A percentile compares a stretch with the other conserved stretches of the same genome.
Conservation (phyloP, 129 eudicot genomes). For the Tagetes patula region DNA sequence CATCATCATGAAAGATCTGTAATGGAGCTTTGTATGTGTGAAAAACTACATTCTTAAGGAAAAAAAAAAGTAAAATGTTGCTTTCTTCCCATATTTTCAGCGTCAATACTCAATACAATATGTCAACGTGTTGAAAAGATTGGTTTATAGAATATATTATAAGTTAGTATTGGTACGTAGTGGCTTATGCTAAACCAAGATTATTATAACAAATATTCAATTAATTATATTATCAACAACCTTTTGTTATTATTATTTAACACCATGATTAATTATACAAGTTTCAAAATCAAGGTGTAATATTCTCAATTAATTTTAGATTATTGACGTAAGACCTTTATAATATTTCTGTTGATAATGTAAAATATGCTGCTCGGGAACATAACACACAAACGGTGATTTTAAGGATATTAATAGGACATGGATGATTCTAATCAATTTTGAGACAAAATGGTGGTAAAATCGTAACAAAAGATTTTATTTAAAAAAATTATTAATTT, state of each 20-base stretch:
- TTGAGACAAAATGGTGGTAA: too few relatives aligned
- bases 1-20: too few relatives aligned
- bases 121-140: constrained; percentile 1
- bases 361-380: not conserved
- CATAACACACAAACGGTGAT: too few relatives aligned
- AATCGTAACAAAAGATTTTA: too few relatives aligned
- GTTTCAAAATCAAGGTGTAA: constrained; percentile 18
- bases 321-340: constrained; percentile 13
- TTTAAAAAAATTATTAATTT: too few relatives aligned
- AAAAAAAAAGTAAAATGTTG: not conserved
- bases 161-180: not conserved
- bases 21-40: too few relatives aligned
- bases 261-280: not conserved
- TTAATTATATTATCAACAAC: constrained; percentile 11
- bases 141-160: not conserved
- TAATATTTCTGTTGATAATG: not conserved
- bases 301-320: constrained; percentile 12
- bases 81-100: not conserved
- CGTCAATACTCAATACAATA: not conserved
- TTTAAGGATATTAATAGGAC: too few relatives aligned
- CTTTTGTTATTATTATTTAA: not conserved
- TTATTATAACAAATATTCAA: not conserved
- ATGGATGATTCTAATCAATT: too few relatives aligned
- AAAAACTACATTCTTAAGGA: too few relatives aligned
- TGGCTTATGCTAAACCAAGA: not conserved